phyloP scores from a whole-genome alignment of 2,329 filamentous ascomycete genomes.

The Colletotrichum brevisporum region DNA sequence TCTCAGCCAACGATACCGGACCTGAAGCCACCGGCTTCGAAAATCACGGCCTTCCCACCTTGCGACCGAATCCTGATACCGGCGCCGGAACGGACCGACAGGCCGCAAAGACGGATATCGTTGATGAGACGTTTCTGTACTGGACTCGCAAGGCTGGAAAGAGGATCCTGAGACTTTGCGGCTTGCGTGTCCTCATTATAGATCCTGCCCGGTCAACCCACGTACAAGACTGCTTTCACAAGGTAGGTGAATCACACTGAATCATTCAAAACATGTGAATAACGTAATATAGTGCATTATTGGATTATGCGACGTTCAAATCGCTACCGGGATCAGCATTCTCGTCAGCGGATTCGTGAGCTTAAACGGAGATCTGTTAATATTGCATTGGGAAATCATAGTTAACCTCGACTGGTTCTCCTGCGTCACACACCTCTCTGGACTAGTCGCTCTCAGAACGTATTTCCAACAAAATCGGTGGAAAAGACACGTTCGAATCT shows the following conservation, averaged over 20 bases:
- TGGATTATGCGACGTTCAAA: constrained; percentile 45
- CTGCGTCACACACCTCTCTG: constrained; percentile 46
- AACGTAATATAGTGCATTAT: neutral
- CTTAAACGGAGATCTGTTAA: constrained; percentile 7
- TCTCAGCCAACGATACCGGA: neutral
- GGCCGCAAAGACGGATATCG: too few species aligned
- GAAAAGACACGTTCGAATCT: neutral
- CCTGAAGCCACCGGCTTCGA: too few species aligned
- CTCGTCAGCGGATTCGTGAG: constrained; percentile 41
- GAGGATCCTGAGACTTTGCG: neutral
- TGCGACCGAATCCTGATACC: too few species aligned
- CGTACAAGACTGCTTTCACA: neutral
- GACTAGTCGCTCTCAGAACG: neutral
- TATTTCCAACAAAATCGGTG: neutral
- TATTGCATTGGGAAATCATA: constrained; percentile 49
- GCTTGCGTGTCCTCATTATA: neutral
- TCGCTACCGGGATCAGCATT: constrained; percentile 49
- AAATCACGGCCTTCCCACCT: too few species aligned
- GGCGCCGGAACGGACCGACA: too few species aligned
- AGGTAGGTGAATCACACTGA: neutral
- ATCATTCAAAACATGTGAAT: neutral
- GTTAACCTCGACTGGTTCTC: constrained; percentile 52
- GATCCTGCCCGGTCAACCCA: neutral
- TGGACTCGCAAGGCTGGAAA: neutral
- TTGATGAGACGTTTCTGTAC: neutral